Evolutionary conservation across 2,329 filamentous ascomycete species (phyloP), one percentile per base, ranked within the genome.

Genomic region (Sporothrix euskadiensis): DNA sequence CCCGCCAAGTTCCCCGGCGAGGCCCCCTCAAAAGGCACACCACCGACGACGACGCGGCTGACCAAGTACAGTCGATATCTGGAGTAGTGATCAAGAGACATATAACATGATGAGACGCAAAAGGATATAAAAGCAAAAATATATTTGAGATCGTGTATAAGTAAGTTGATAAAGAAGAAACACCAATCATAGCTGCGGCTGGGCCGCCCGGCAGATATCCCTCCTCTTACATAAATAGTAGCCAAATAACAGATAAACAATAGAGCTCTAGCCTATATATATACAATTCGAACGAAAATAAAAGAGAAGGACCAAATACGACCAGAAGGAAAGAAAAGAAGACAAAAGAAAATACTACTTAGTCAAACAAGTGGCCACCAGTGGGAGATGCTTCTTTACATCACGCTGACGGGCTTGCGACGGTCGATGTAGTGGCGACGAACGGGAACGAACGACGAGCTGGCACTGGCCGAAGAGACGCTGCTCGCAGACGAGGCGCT

Each of bases 1-100:
- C 71, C 71, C 35, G 41, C 59, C 39, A 35, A 69, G n/a, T 69
- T 69, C 41, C 65, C n/a, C n/a, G n/a, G n/a, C 30, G 56, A 59
- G 4, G 56, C 30, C 2, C 56, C 56, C 12, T 35, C n/a, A 10
- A 9, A 59, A 32, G 56, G 56, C 26, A 32, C 22, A 59, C 56
- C 26, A 5, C 56, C 56, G 12, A 32, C 56, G 16, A 59, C 26
- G 26, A 59, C 26, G 12, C 22, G 26, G 16, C 26, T 22, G 54
- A 32, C 30, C 10, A 32, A 57, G 54, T 32, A 32, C 54, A 7
- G 22, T 1, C 22, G 54, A 4, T 4, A 32, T 14, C 12, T 57
- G 22, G 54, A 57, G 22, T 57, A 57, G 26, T 54, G 19, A 16
- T 35, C 35, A 35, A 3, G 35, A 49, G 14, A 19, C 12, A 49